Conservation (phyloP, 306 rosid species). For the Chamaecrista fasciculata region DNA sequence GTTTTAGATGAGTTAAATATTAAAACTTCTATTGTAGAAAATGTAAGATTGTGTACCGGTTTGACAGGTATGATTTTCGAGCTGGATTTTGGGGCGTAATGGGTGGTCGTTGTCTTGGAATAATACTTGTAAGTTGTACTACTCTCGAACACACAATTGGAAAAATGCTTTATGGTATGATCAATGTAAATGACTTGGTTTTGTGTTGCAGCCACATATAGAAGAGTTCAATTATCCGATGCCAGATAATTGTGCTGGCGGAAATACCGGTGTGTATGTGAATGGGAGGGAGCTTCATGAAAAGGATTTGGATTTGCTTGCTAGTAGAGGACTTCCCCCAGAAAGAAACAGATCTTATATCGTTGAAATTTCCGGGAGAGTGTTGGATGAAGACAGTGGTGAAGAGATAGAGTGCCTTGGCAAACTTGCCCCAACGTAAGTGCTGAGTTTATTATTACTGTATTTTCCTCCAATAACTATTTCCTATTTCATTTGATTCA, state of each 20-base stretch:
- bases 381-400: conserved; percentile 85
- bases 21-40: background rate
- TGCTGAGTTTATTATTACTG: background rate
- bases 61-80: conserved; percentile 78
- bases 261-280: conserved; percentile 76
- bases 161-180: background rate
- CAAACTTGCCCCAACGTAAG: conserved; percentile 98
- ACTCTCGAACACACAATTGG: conserved; percentile 8
- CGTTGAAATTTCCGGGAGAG: conserved; percentile 87
- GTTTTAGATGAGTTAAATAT: conserved; percentile 5
- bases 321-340: conserved; percentile 80
- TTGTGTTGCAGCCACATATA: conserved; percentile 77
- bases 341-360: conserved; percentile 73
- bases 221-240: conserved; percentile 84
- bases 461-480: background rate
- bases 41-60: background rate
- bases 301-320: conserved; percentile 83
- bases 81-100: conserved; percentile 97
- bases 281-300: conserved; percentile 94
- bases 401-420: conserved; percentile 96
- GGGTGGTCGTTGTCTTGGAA: conserved; percentile 95
- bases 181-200: conserved; percentile 24
- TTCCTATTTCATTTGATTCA: background rate
- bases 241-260: conserved; percentile 81
- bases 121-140: conserved; percentile 79